A percentile compares a stretch with the other conserved stretches of the same genome.
These are phyloP conservation scores for Pittosporum tobira DNA, from an alignment of 129 eudicot genomes.

Conservation along the genomic window DNA sequence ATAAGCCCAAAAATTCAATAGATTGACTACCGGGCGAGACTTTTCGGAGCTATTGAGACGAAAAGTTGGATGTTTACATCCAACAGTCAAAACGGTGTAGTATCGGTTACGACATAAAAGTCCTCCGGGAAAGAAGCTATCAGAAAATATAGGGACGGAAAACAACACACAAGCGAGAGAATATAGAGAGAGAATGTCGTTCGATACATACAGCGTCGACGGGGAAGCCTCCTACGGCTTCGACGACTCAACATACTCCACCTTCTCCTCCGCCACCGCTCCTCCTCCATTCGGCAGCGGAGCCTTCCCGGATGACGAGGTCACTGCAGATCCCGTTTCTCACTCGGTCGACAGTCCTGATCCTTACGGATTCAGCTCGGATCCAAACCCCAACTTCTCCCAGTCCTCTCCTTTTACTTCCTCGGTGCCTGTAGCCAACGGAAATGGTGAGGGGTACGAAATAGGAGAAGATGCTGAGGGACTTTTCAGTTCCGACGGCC, in stretches of 20 bases:
- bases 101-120: too few relatives aligned
- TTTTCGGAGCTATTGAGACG: too few relatives aligned
- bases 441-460: slow-evolving; percentile 50
- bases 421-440: slow-evolving; percentile 58
- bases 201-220: slow-evolving; percentile 68
- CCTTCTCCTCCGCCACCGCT: slow-evolving; percentile 29
- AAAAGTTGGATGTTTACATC: too few relatives aligned
- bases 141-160: not conserved
- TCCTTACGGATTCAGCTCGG: slow-evolving; percentile 51
- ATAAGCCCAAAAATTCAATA: too few relatives aligned
- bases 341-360: slow-evolving; percentile 50
- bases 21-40: too few relatives aligned
- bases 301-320: slow-evolving; percentile 17
- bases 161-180: not conserved
- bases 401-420: slow-evolving; percentile 42
- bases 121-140: too few relatives aligned
- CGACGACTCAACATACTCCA: slow-evolving; percentile 23
- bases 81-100: too few relatives aligned
- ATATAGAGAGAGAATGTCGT: slow-evolving; percentile 28
- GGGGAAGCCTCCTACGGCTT: slow-evolving; percentile 51
- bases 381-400: slow-evolving; percentile 27
- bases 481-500: slow-evolving; percentile 72
- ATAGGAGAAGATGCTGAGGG: slow-evolving; percentile 50
- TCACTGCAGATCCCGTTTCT: slow-evolving; percentile 29
- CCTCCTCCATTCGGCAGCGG: slow-evolving; percentile 15